Percentiles rank a stretch among this genome's conserved stretches.
These are phyloP conservation scores for Populus deltoides DNA, from an alignment of 345 rosid species.

Conservation along the genomic window DNA sequence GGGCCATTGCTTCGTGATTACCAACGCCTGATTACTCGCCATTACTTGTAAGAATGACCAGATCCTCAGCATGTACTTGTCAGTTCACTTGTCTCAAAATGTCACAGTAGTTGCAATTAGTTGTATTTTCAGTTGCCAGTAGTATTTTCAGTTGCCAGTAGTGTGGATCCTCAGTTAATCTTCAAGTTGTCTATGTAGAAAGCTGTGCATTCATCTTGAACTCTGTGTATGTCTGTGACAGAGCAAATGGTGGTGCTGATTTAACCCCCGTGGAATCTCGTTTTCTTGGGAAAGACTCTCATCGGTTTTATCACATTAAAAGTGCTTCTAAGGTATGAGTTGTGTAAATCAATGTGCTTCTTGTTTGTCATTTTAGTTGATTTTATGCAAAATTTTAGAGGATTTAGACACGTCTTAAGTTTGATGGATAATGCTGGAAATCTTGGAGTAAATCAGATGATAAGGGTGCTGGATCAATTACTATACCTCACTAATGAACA, in stretches of 20 bases:
- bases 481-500: neutral
- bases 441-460: neutral
- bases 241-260: constrained; percentile 46
- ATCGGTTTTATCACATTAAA: constrained; percentile 71
- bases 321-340: constrained; percentile 70
- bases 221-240: constrained; percentile 25
- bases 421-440: neutral
- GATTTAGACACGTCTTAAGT: neutral
- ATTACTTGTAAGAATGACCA: constrained; percentile 49
- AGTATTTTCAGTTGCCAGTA: neutral
- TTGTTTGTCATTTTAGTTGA: neutral
- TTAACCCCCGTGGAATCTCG: constrained; percentile 35
- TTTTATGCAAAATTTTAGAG: neutral
- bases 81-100: neutral
- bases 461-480: neutral
- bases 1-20: constrained; percentile 87
- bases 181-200: neutral
- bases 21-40: constrained; percentile 59
- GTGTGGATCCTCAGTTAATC: neutral
- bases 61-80: neutral
- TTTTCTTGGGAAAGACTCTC: constrained; percentile 39
- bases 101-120: neutral
- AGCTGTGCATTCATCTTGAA: neutral
- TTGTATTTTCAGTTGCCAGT: neutral
- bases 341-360: neutral